These are phyloP conservation scores for Scutellospora calospora DNA, from an alignment of 371 early-diverging fungal genomes.

Conservation along the genomic window DNA sequence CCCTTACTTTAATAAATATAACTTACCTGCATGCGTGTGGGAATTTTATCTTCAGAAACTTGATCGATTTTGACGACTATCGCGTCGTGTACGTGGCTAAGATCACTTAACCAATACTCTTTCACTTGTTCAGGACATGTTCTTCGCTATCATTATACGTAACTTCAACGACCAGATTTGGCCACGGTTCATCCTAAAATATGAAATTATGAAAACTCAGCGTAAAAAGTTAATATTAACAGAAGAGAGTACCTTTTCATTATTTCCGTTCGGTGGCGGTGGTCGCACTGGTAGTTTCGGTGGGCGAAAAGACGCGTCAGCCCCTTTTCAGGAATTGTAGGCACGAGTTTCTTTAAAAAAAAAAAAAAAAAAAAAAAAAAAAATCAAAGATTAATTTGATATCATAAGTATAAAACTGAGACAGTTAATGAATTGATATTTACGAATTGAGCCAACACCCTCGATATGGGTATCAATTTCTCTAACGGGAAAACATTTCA, in stretches of 20 bases:
- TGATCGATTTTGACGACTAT: slow-evolving; percentile 34
- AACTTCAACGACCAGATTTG: slow-evolving; percentile 30
- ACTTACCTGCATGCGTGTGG: slow-evolving; percentile 29
- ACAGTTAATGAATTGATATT: slow-evolving; percentile 10
- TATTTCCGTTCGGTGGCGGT: slow-evolving; percentile 4
- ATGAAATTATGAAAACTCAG: slow-evolving; percentile 7
- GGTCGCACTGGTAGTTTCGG: not conserved
- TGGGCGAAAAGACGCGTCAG: slow-evolving; percentile 22
- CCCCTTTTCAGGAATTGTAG: slow-evolving; percentile 11
- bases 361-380: too few species aligned
- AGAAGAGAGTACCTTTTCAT: slow-evolving; percentile 20
- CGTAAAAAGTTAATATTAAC: not conserved
- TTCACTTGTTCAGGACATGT: slow-evolving; percentile 20
- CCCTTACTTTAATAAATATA: slow-evolving; percentile 22
- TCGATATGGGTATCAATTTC: not conserved
- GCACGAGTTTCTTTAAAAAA: slow-evolving; percentile 33
- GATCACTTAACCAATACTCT: slow-evolving; percentile 15
- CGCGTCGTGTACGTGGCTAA: slow-evolving; percentile 24
- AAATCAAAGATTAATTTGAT: slow-evolving; percentile 23
- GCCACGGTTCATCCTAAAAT: slow-evolving; percentile 35
- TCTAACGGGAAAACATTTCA: not conserved
- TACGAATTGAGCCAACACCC: slow-evolving; percentile 4
- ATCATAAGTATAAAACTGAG: not conserved
- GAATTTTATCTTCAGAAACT: slow-evolving; percentile 18
- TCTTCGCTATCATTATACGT: slow-evolving; percentile 11